Conservation (phyloP, 2,329 filamentous ascomycete genomes). For the Ophiognomonia clavigignenti-juglandacearum region DNA sequence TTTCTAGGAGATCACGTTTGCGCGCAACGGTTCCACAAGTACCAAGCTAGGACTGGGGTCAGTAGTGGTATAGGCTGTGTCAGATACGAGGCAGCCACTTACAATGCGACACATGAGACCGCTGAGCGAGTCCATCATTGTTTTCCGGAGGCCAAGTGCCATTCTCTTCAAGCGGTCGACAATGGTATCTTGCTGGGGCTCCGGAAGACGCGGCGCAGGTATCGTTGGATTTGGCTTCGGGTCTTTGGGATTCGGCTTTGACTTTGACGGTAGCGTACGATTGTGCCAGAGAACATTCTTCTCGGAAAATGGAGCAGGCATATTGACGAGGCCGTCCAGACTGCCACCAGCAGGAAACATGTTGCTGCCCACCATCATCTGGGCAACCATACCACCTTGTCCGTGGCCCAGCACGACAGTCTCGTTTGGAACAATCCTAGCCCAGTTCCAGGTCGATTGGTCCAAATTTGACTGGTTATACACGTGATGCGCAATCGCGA, state of each 20-base stretch:
- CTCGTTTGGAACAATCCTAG: background rate
- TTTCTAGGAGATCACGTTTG: background rate
- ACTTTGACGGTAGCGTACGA: background rate
- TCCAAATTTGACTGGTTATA: background rate
- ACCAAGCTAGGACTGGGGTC: background rate
- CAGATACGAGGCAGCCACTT: background rate
- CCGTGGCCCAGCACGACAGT: slow-evolving; percentile 11
- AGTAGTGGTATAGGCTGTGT: background rate
- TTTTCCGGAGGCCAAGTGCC: background rate
- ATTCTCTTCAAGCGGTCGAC: background rate
- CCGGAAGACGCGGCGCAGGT: no score
- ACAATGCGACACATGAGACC: background rate
- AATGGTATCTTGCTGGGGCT: background rate
- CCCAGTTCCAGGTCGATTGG: background rate
- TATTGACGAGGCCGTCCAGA: background rate
- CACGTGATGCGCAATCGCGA: background rate
- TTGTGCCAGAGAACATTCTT: background rate
- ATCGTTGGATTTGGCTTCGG: no score
- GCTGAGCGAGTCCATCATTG: background rate
- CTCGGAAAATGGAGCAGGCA: slow-evolving; percentile 1
- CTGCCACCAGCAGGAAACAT: background rate
- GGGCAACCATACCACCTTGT: slow-evolving; percentile 3
- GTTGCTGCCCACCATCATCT: background rate
- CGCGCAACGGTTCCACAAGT: background rate
- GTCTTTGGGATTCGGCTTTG: background rate